Conservation (phyloP, 2,329 filamentous ascomycete species). For the Drechslerella coelobrocha region DNA sequence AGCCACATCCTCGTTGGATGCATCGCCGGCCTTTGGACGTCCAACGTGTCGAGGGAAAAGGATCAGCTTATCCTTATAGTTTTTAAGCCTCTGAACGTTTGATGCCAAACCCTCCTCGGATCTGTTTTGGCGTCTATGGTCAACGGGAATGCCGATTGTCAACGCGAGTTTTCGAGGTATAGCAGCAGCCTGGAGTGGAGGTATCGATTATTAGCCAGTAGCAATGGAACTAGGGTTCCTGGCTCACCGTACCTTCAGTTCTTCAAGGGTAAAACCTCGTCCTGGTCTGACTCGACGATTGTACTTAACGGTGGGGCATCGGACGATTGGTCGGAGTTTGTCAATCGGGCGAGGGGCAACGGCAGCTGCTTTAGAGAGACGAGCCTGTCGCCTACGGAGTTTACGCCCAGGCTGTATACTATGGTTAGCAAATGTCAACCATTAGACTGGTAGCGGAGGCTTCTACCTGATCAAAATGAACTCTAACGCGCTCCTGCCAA, state of each 20-base stretch:
- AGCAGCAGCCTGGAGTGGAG: conserved; percentile 48
- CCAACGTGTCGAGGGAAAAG: conserved; percentile 96
- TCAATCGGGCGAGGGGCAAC: conserved; percentile 96
- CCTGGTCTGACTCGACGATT: conserved; percentile 97
- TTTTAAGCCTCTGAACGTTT: conserved; percentile 98
- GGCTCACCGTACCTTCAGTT: conserved; percentile 80
- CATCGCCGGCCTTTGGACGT: conserved; percentile 91
- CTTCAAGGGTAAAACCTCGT: conserved; percentile 95
- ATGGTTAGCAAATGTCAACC: conserved; percentile 58
- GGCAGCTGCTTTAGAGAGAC: conserved; percentile 91
- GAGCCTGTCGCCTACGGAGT: conserved; percentile 86
- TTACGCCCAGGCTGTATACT: conserved; percentile 88
- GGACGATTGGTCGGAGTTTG: conserved; percentile 92
- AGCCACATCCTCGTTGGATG: conserved; percentile 80
- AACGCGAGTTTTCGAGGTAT: conserved; percentile 92
- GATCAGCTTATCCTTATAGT: conserved; percentile 94
- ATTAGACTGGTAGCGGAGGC: conserved; percentile 57
- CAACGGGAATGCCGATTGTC: conserved; percentile 97
- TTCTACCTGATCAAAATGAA: conserved; percentile 99
- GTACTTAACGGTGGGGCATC: conserved; percentile 98
- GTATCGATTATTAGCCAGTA: conserved; percentile 7
- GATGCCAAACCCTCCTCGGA: conserved; percentile 90
- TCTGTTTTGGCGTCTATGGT: conserved; percentile 95
- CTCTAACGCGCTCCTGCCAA: conserved; percentile 98
- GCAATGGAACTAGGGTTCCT: not conserved